Evolutionary conservation across 768 basidiomycete species (phyloP), one percentile per base, ranked within the genome.

Genomic region (Megacollybia marginata): DNA sequence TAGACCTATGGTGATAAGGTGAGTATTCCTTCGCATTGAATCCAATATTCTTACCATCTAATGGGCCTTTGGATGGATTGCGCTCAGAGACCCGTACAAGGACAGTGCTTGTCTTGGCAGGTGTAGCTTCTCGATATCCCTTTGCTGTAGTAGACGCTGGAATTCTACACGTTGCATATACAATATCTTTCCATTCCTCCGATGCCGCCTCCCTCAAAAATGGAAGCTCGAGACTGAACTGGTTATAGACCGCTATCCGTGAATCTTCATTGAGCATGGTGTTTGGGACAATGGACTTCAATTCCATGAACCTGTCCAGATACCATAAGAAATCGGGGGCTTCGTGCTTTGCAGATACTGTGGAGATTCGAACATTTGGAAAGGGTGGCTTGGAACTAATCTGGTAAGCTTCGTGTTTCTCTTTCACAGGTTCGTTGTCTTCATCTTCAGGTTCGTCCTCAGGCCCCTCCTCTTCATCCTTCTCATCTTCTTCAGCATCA

Each of bases 51-150:
- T 44, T 20, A 54, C 54, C 48, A 57, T 34, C 56, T 44, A 31
- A 53, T 49, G 10, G 53, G 38, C 44, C 46, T 10, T 45, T 53
- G 31, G 16, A 44, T 19, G 2, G 35, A 47, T 5, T 40, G 19
- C 1, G 9, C n/a, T 13, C 31, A 13, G 16, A 28, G 40, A 19
- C 33, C 33, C 51, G 46, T 1, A 59, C 59, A 11, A 65, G 51
- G 2, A 62, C 56, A 1, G 59, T 63, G 44, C 59, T 61, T 31
- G 60, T 61, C 23, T 49, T 47, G 11, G 49, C 55, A 2, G 56
- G 44, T 13, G 46, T 46, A 19, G 47, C 58, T 4, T 52, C 43
- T 28, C 44, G 54, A 56, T 12, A 62, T 52, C 2, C 60, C 59
- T 3, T 48, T 44, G 1, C 55, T 58, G 9, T 50, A 13, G 1